Evolutionary conservation across 805 yeast genomes (phyloP).

Genomic region (Metschnikowia baotianmanensis): DNA sequence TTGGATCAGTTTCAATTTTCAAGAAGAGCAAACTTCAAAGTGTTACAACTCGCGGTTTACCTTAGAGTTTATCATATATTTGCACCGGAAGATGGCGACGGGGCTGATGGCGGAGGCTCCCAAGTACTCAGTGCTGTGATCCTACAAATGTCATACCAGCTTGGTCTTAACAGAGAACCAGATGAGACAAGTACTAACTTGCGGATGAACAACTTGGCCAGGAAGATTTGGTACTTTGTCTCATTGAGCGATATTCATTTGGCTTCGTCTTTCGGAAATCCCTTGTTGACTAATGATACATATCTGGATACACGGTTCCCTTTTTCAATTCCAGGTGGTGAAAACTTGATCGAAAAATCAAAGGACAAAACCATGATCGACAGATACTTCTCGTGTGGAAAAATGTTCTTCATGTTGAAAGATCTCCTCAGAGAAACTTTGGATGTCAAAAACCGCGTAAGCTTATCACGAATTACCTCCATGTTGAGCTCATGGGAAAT

Average conservation of each 20-base stretch:
- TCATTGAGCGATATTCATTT: conserved; percentile 13
- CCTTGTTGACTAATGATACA: conserved; percentile 9
- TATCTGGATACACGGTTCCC: conserved; percentile 18
- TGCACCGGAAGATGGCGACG: conserved; percentile 44
- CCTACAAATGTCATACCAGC: conserved; percentile 63
- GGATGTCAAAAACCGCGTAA: conserved; percentile 9
- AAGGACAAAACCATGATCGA: conserved; percentile 13
- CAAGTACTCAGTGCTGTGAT: conserved; percentile 25
- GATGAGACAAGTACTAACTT: conserved; percentile 25
- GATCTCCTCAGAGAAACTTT: conserved; percentile 10
- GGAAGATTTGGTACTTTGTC: conserved; percentile 27
- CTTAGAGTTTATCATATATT: conserved; percentile 30
- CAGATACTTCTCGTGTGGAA: conserved; percentile 10
- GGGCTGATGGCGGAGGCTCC: conserved; percentile 39
- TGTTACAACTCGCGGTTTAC: conserved; percentile 31
- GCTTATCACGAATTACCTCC: conserved; percentile 13
- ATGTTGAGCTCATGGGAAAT: conserved; percentile 11
- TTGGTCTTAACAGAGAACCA: conserved; percentile 72
- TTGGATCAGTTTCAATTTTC: conserved; percentile 52
- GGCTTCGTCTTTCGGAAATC: conserved; percentile 18
- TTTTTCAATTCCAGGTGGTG: conserved; percentile 17
- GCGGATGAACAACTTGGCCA: conserved; percentile 20
- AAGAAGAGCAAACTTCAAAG: conserved; percentile 31
- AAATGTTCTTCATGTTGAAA: conserved; percentile 5
- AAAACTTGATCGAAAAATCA: conserved; percentile 14